phyloP scores from a whole-genome alignment of 371 early-diverging fungal genomes.

The Mortierella sp. region DNA sequence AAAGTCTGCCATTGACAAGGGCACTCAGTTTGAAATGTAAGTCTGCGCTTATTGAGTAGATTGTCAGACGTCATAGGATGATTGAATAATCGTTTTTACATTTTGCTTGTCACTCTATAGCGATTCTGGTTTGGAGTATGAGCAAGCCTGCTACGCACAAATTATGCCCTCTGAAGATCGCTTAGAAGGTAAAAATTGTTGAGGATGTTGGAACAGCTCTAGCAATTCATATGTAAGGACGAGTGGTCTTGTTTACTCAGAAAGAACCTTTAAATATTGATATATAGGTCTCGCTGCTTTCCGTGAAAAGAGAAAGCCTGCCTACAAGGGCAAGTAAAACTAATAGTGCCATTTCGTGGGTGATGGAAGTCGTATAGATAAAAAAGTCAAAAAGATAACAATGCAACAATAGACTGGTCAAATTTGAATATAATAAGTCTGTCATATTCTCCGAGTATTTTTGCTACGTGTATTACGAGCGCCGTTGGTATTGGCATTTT shows the following conservation, averaged over 20 bases:
- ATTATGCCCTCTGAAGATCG: constrained; percentile 96
- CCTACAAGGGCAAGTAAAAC: constrained; percentile 86
- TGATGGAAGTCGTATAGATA: background rate
- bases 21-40: constrained; percentile 86
- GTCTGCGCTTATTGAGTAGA: constrained; percentile 19
- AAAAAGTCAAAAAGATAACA: background rate
- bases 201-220: background rate
- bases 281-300: constrained; percentile 74
- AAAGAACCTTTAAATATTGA: background rate
- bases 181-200: constrained; percentile 80
- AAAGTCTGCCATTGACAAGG: constrained; percentile 69
- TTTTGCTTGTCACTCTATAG: constrained; percentile 49
- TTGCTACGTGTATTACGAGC: background rate
- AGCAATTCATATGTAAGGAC: background rate
- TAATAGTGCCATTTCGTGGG: background rate
- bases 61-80: background rate
- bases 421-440: background rate
- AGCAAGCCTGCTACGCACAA: constrained; percentile 95
- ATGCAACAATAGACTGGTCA: constrained; percentile 1
- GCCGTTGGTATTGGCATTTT: background rate
- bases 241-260: background rate
- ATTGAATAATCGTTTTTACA: background rate
- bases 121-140: constrained; percentile 89
- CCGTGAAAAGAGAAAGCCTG: constrained; percentile 85
- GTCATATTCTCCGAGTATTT: background rate